phyloP scores from a whole-genome alignment of 371 early-diverging fungal species.

The Capillidium rhysosporum region DNA sequence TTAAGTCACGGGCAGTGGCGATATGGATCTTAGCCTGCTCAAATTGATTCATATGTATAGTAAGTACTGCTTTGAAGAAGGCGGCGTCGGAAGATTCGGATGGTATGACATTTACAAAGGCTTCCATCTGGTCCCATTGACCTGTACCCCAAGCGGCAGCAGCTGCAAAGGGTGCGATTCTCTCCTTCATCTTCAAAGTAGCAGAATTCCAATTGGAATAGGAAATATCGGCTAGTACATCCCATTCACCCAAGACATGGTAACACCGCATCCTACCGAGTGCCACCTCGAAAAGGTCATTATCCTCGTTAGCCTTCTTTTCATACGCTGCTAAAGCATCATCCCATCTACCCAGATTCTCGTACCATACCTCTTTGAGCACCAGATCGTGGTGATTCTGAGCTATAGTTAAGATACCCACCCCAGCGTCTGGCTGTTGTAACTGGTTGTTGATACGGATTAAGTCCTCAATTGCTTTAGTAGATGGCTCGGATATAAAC shows the following conservation, averaged over 20 bases:
- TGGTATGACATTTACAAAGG: constrained; percentile 65
- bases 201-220: constrained; percentile 64
- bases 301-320: constrained; percentile 32
- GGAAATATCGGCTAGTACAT: constrained; percentile 54
- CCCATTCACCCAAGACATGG: constrained; percentile 88
- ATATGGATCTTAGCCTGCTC: constrained; percentile 56
- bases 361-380: constrained; percentile 85
- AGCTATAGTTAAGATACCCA: constrained; percentile 82
- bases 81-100: constrained; percentile 44
- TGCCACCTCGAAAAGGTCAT: constrained; percentile 37
- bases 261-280: constrained; percentile 85
- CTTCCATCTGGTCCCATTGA: constrained; percentile 81
- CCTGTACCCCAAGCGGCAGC: constrained; percentile 88
- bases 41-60: constrained; percentile 64
- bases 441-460: constrained; percentile 89
- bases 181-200: constrained; percentile 25
- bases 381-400: constrained; percentile 70
- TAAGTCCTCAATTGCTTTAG: constrained; percentile 76
- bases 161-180: constrained; percentile 73
- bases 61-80: constrained; percentile 72
- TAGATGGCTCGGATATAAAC: constrained; percentile 65
- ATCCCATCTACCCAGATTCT: constrained; percentile 86
- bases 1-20: constrained; percentile 58
- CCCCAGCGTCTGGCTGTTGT: constrained; percentile 91
- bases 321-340: constrained; percentile 84